Evolutionary conservation across 148 eudicot species (phyloP), one percentile per base, ranked within the genome.

Genomic region (Suaeda aralocaspica): DNA sequence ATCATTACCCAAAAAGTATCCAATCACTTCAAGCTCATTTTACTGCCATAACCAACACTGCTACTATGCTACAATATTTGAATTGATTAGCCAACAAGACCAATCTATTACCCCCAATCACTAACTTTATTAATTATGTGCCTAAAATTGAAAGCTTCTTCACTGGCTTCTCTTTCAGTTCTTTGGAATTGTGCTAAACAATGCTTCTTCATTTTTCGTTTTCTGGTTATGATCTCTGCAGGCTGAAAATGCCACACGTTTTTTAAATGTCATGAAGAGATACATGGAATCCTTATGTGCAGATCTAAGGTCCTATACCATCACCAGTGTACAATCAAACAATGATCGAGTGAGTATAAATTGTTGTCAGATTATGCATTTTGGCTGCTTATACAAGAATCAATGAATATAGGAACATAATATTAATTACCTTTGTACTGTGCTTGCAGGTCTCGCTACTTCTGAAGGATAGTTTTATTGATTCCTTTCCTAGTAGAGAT

Each of bases 311-410:
- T 80, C 86, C 41, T 86, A 94, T 79, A 78, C 98, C 70, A 94
- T 91, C 75, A 94, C 98, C 69, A 91, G 89, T 77, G 97, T 91
- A 65, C 98, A 90, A 77, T 82, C 95, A 74, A 83, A 87, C 71
- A 74, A 83, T 76, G 98, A 94, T 81, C 85, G 90, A 87, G 98
- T 94, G 59, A 70, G 88, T 71, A 26, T 36, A 73, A 68, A 16
- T 24, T 46, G 5, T 56, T 50, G 62, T 61, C 30, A 21, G 34
- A 31, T 36, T 52, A 45, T 41, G 50, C 61, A 14, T 53, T n/a
- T 14, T 41, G 18, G 41, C 33, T 59, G 48, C 61, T 52, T 36
- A 31, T 48, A 25, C 72, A 13, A n/a, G 10, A 24, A 30, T 15
- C 25, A 39, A 61, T 33, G 50, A 18, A 14, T n/a, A 2, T 1